phyloP scores from a whole-genome alignment of 2,329 filamentous ascomycete species.

The Ophiostoma australiae region DNA sequence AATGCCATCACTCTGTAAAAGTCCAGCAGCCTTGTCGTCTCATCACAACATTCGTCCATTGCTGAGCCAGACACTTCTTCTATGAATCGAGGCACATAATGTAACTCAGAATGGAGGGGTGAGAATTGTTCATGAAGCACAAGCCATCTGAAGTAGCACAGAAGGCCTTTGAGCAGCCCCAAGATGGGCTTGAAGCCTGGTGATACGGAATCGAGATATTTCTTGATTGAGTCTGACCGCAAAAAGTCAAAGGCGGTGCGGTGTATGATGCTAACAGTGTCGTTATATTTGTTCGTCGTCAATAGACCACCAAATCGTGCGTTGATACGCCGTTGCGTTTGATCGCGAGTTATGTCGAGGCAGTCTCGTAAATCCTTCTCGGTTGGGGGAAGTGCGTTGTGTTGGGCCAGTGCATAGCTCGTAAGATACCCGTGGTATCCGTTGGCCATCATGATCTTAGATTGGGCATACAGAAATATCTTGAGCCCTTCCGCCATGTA shows the following conservation, averaged over 20 bases:
- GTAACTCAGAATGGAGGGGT: no score
- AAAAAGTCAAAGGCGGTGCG: not conserved
- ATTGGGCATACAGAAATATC: not conserved
- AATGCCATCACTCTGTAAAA: not conserved
- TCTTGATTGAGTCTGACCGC: not conserved
- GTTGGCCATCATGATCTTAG: no score
- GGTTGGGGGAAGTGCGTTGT: not conserved
- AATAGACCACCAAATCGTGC: not conserved
- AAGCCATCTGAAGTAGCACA: not conserved
- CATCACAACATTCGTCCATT: not conserved
- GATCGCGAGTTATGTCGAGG: not conserved
- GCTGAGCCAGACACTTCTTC: not conserved
- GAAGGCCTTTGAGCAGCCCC: not conserved
- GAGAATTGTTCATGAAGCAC: not conserved
- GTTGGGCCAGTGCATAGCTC: not conserved
- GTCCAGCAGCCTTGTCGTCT: not conserved
- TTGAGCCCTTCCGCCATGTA: not conserved
- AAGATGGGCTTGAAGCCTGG: not conserved
- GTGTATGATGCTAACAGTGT: not conserved
- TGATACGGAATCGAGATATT: not conserved
- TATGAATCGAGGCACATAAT: not conserved
- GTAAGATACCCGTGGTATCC: no score
- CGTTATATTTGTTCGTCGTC: not conserved
- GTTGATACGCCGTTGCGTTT: not conserved
- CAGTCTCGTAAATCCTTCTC: not conserved